Conservation (phyloP, 2,329 filamentous ascomycete genomes). For the Microdochium trichocladiopsis region DNA sequence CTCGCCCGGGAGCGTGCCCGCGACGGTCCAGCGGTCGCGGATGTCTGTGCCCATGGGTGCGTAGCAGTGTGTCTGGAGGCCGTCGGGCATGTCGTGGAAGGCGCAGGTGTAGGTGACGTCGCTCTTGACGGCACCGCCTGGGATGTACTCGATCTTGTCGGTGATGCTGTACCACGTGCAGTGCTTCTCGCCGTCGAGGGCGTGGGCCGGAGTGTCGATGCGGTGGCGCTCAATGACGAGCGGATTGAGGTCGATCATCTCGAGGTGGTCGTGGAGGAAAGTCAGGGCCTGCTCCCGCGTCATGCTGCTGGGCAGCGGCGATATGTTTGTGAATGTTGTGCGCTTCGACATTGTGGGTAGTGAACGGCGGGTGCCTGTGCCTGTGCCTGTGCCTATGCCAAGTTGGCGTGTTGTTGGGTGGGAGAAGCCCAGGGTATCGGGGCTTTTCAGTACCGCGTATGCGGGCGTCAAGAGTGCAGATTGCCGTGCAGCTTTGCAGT, state of each 20-base stretch:
- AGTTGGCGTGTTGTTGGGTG: no score
- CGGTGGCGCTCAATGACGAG: conserved; percentile 66
- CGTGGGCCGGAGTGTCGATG: conserved; percentile 60
- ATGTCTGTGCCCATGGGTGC: conserved; percentile 78
- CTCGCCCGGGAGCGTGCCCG: conserved; percentile 66
- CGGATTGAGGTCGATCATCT: conserved; percentile 86
- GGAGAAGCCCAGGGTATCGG: no score
- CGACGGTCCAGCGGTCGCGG: conserved; percentile 69
- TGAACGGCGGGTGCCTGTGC: no score
- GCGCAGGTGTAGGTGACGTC: conserved; percentile 73
- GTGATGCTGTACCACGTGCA: conserved; percentile 74
- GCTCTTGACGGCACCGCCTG: conserved; percentile 55
- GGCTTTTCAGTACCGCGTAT: no score
- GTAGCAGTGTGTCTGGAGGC: conserved; percentile 77
- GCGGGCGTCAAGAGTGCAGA: no score
- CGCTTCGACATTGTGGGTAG: conserved; percentile 55
- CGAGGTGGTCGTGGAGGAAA: conserved; percentile 69
- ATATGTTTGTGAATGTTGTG: conserved; percentile 69
- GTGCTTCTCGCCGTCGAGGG: conserved; percentile 62
- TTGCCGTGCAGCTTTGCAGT: no score
- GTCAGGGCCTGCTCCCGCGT: conserved; percentile 63
- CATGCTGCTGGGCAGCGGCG: conserved; percentile 64
- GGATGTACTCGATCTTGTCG: conserved; percentile 70
- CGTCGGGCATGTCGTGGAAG: conserved; percentile 67
- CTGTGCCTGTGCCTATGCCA: no score